Base-by-base conservation (phyloP, 2,329 filamentous ascomycete genomes). In the Ophiocordyceps camponoti-floridani region DNA sequence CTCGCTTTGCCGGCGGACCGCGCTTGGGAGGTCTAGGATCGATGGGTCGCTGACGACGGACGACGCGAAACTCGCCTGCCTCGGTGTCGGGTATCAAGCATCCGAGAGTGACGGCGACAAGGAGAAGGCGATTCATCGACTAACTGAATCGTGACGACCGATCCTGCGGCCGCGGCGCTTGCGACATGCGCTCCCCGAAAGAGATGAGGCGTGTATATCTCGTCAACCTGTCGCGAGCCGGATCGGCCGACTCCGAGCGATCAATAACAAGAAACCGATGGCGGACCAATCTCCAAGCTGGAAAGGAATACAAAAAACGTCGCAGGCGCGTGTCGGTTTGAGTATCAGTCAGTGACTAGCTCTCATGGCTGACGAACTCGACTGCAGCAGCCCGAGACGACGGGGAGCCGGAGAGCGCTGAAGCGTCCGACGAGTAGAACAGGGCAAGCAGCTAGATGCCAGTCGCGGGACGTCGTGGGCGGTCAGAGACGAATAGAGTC, bases 21-120 rank as follows among this genome's bases (percentile, higher is more conserved):
- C 51, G 55, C 23, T 53, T 55, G 23, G 49, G 51, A 12, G 55
- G 47, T 43, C 50, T 51, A 45, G 56, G 56, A 23, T 54, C 52
- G 16, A 52, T 47, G 35, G 56, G 56, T 52, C 54, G 56, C 44
- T 51, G 52, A 42, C 47, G 50, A 27, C 47, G 47, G 38, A 44
- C 42, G 38, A 43, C 31, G 12, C 51, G 45, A 30, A 49, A 43
- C 12, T 48, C 43, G 43, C 49, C 46, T 12, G 54, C 45, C 10
- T 43, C 43, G 3, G 45, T 47, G 16, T 46, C 47, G 6, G 49
- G 50, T 27, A 56, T 41, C 14, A 54, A 40, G 8, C 49, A 48
- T 27, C 52, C 50, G 43, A 51, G 45, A n/a, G 50, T 46, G 40
- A 59, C 43, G 27, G 46, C 41, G 37, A 51, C 43, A 40, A 53